Evolutionary conservation across 441 rosid species (phyloP).

Genomic region (Sinapis alba): DNA sequence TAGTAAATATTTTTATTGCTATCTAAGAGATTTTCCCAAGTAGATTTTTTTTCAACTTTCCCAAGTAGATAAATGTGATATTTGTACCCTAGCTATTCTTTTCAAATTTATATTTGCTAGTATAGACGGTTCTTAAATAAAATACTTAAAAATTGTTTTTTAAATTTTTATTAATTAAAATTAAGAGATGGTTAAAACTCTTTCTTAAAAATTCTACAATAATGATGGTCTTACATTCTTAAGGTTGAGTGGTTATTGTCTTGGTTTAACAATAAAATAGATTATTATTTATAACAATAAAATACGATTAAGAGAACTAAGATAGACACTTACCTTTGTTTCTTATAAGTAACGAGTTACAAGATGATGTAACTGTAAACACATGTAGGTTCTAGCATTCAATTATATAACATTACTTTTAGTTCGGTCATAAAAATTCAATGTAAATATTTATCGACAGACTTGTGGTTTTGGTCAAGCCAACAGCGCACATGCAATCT

Average conservation of each 20-base stretch:
- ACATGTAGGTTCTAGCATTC: not conserved
- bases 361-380: not conserved
- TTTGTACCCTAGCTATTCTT: not conserved
- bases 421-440: not conserved
- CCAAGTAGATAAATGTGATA: not conserved
- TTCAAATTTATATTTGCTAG: not conserved
- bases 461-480: not conserved
- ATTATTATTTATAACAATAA: not conserved
- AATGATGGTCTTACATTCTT: too few species aligned
- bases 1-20: not conserved
- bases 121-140: too few species aligned
- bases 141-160: too few species aligned
- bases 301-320: not conserved
- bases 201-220: too few species aligned
- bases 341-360: not conserved
- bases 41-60: too few species aligned
- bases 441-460: not conserved
- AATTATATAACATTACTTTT: not conserved
- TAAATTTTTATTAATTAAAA: too few species aligned
- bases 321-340: not conserved
- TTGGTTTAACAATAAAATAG: not conserved
- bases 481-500: slow-evolving; percentile 30
- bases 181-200: too few species aligned
- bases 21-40: not conserved
- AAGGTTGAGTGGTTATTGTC: not conserved